Percentiles rank a stretch among this genome's conserved stretches.
These are phyloP conservation scores for Coix lacrymajobi DNA, from an alignment of 176 grass and related monocot species.

Conservation along the genomic window DNA sequence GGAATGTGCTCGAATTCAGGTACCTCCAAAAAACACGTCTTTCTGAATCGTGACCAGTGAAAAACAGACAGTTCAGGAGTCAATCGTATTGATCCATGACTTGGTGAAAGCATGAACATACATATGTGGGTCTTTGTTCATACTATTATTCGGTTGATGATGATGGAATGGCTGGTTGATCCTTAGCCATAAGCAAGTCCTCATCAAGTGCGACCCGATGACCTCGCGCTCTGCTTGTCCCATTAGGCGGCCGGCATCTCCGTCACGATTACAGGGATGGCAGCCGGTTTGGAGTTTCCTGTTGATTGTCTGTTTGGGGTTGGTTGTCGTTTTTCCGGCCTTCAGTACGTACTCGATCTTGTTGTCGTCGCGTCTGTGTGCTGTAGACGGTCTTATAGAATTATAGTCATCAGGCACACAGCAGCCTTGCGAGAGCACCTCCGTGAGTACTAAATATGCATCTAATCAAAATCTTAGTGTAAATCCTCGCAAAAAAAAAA, in stretches of 20 bases:
- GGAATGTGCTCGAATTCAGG: neutral
- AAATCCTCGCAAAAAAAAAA: too few relatives aligned
- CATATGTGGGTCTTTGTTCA: neutral
- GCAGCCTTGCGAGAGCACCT: too few relatives aligned
- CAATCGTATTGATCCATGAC: neutral
- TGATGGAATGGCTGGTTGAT: neutral
- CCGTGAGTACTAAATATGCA: too few relatives aligned
- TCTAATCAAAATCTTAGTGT: too few relatives aligned
- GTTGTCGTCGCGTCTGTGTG: neutral
- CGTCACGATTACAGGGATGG: neutral
- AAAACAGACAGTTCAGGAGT: neutral
- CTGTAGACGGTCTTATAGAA: too few relatives aligned
- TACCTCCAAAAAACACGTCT: neutral
- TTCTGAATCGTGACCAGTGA: neutral
- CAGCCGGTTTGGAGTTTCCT: neutral
- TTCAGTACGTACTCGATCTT: too few relatives aligned
- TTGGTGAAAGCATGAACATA: neutral
- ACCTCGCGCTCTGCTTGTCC: neutral
- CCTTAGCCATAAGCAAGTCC: neutral
- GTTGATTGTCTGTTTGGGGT: neutral
- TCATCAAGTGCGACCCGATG: neutral
- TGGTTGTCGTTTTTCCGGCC: neutral
- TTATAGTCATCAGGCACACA: too few relatives aligned
- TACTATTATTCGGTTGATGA: neutral
- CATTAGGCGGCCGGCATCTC: constrained; percentile 7